Evolutionary conservation across 305 asterid species (phyloP).

Genomic region (Stenogyne calaminthoides): DNA sequence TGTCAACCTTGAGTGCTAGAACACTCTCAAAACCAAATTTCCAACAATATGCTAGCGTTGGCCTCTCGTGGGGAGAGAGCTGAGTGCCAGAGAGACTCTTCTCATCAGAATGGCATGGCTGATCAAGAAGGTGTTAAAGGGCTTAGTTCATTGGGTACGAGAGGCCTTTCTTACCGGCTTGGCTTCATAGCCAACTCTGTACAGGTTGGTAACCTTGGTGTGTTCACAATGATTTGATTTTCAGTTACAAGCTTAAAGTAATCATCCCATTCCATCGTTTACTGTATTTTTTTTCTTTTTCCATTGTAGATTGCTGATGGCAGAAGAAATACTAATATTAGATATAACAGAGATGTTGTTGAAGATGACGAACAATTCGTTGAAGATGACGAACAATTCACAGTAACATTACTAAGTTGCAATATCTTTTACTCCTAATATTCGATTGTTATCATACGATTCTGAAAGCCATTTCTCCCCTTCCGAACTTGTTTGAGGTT

Average conservation of each 20-base stretch:
- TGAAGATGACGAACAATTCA: conserved; percentile 60
- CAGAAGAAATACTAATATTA: conserved; percentile 66
- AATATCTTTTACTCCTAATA: conserved; percentile 1
- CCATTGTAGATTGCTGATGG: conserved; percentile 78
- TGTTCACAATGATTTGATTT: conserved; percentile 7
- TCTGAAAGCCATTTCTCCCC: neutral
- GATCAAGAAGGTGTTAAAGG: conserved; percentile 92
- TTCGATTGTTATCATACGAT: neutral
- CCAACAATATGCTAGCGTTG: conserved; percentile 76
- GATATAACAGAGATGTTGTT: conserved; percentile 71
- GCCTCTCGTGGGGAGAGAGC: conserved; percentile 95
- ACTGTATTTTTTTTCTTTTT: conserved; percentile 18
- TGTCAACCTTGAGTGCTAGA: too few relatives aligned
- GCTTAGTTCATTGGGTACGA: conserved; percentile 89
- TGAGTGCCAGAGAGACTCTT: conserved; percentile 79
- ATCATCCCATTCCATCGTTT: neutral
- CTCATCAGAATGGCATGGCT: conserved; percentile 63
- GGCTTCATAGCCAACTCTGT: conserved; percentile 96
- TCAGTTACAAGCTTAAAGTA: neutral
- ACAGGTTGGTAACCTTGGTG: conserved; percentile 57
- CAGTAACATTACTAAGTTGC: conserved; percentile 47
- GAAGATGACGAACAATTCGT: too few relatives aligned
- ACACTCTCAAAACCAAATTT: too few relatives aligned
- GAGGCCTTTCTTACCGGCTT: conserved; percentile 91
- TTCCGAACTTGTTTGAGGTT: neutral